A percentile compares a stretch with the other conserved stretches of the same genome.
These are phyloP conservation scores for Aspergillus affinis DNA, from an alignment of 495 filamentous ascomycete species.

Conservation along the genomic window DNA sequence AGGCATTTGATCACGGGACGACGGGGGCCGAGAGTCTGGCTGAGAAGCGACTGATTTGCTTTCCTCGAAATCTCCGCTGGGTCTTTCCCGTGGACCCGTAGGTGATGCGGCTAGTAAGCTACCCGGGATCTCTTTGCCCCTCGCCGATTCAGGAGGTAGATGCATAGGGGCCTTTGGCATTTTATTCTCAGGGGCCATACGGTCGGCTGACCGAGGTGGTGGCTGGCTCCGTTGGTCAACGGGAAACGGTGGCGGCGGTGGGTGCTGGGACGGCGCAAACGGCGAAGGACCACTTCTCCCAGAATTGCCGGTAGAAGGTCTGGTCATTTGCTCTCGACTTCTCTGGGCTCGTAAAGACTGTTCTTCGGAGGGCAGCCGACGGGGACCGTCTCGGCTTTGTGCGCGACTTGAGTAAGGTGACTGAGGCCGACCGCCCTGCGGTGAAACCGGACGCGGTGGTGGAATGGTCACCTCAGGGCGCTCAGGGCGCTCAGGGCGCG, in stretches of 20 bases:
- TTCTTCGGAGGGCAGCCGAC: conserved; percentile 44
- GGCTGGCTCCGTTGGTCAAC: conserved; percentile 24
- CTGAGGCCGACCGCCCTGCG: conserved; percentile 25
- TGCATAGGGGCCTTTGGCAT: conserved; percentile 19
- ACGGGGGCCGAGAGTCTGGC: conserved; percentile 26
- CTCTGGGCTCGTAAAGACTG: conserved; percentile 39
- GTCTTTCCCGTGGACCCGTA: conserved; percentile 11
- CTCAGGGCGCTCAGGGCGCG: conserved; percentile 12
- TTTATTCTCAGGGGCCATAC: conserved; percentile 22
- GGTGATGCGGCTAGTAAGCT: conserved; percentile 22
- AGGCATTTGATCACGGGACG: conserved; percentile 31
- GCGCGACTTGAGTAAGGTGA: conserved; percentile 32
- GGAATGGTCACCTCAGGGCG: conserved; percentile 33
- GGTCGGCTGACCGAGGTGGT: conserved; percentile 28
- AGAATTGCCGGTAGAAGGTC: conserved; percentile 39
- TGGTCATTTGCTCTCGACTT: conserved; percentile 49
- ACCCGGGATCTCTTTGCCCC: conserved; percentile 25
- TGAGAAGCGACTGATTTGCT: conserved; percentile 17
- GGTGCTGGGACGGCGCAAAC: conserved; percentile 24
- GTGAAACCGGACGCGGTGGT: conserved; percentile 30
- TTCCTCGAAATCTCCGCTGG: conserved; percentile 18
- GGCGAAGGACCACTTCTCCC: conserved; percentile 26
- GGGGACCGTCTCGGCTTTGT: conserved; percentile 39
- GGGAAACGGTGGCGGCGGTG: conserved; percentile 19
- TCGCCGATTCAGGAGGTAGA: conserved; percentile 22